Percentiles rank a stretch among this genome's conserved stretches.
phyloP scores from a whole-genome alignment of 1,284 basidiomycete species.

The Trichosporon faecale region DNA sequence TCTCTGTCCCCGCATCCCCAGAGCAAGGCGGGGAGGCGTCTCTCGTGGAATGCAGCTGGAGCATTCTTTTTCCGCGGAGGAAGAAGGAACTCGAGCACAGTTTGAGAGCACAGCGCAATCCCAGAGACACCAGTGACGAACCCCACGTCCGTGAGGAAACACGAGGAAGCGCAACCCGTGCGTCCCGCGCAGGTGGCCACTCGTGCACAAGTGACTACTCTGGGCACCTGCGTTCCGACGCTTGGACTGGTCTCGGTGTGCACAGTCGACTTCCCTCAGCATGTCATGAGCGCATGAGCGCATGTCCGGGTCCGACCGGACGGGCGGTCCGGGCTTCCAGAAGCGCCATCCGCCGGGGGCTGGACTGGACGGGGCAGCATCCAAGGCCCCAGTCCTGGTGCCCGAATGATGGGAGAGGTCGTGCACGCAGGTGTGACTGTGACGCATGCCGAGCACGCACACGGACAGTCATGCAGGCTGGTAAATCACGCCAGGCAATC shows the following conservation, averaged over 20 bases:
- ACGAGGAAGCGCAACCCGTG: constrained; percentile 1
- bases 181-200: background rate
- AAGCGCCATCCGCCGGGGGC: background rate
- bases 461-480: background rate
- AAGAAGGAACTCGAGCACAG: background rate
- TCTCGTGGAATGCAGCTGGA: background rate
- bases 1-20: background rate
- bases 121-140: background rate
- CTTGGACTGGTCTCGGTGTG: background rate
- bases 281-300: background rate
- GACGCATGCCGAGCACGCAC: background rate
- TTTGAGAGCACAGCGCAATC: background rate
- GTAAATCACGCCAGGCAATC: background rate
- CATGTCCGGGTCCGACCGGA: background rate
- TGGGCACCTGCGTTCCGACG: background rate
- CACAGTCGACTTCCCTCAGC: background rate
- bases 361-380: background rate
- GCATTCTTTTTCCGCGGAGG: background rate
- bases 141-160: background rate
- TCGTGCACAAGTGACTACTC: background rate
- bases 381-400: background rate
- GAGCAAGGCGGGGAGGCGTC: background rate
- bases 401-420: background rate
- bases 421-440: background rate
- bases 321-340: background rate